A percentile compares a stretch with the other conserved stretches of the same genome.
phyloP scores from a whole-genome alignment of 176 grass and related monocot genomes.

The Saccharum spontaneum region DNA sequence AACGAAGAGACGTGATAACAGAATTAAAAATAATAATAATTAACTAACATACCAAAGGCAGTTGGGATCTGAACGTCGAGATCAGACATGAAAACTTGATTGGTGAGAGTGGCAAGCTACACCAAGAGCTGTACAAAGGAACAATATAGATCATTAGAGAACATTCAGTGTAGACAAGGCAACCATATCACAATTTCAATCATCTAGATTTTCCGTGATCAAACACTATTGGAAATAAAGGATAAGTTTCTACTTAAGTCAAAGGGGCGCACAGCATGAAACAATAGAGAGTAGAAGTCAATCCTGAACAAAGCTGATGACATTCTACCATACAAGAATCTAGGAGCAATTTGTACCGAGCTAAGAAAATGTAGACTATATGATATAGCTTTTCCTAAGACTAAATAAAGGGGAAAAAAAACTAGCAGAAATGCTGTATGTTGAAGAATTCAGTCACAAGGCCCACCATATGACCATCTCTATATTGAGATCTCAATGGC shows the following conservation, averaged over 20 bases:
- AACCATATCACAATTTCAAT: neutral
- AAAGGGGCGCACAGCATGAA: neutral
- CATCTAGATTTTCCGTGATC: neutral
- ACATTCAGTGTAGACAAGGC: neutral
- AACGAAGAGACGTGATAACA: neutral
- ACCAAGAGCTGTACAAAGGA: slow-evolving; percentile 48
- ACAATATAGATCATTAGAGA: slow-evolving; percentile 3
- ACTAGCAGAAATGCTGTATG: neutral
- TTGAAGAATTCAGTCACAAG: neutral
- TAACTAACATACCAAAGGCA: slow-evolving; percentile 68
- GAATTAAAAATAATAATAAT: neutral
- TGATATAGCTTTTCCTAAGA: neutral
- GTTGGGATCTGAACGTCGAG: slow-evolving; percentile 90
- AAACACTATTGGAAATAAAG: neutral
- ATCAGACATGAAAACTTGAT: slow-evolving; percentile 99
- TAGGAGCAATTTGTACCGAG: neutral
- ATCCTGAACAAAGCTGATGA: neutral
- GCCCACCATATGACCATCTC: neutral
- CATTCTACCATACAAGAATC: neutral
- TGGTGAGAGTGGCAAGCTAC: slow-evolving; percentile 53
- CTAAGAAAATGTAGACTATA: neutral
- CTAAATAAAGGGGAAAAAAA: neutral
- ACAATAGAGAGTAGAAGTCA: neutral
- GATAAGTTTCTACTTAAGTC: neutral
- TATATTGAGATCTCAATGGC: neutral